Conservation (phyloP, 768 basidiomycete genomes). For the Kwoniella europaea region DNA sequence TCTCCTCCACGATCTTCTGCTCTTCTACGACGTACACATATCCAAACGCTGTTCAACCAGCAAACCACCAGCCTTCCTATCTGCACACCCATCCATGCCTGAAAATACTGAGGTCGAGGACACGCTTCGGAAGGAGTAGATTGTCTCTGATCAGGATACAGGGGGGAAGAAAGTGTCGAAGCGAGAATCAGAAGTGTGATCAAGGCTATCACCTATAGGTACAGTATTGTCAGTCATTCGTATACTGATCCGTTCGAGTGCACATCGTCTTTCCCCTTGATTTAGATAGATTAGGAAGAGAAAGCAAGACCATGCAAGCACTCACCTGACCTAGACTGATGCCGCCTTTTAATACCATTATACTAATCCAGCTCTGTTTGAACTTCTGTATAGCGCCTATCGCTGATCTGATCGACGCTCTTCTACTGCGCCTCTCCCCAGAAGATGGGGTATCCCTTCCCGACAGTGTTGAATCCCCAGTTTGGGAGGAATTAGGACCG, state of each 20-base stretch:
- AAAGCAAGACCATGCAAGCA: neutral
- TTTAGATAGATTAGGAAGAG: too few relatives aligned
- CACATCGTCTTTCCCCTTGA: too few relatives aligned
- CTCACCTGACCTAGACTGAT: slow-evolving; percentile 48
- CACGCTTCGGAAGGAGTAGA: slow-evolving; percentile 31
- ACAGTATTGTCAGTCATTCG: too few relatives aligned
- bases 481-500: too few relatives aligned
- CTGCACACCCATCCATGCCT: slow-evolving; percentile 48
- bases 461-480: too few relatives aligned
- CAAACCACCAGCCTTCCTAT: slow-evolving; percentile 38
- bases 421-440: neutral
- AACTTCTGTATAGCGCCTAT: slow-evolving; percentile 40
- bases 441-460: too few relatives aligned
- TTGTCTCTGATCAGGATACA: slow-evolving; percentile 31
- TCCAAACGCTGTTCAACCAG: slow-evolving; percentile 46
- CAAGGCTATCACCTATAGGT: slow-evolving; percentile 35
- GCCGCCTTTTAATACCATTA: slow-evolving; percentile 46
- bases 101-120: slow-evolving; percentile 37
- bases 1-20: neutral
- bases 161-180: slow-evolving; percentile 30
- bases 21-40: slow-evolving; percentile 25
- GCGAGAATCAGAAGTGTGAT: slow-evolving; percentile 41
- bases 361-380: slow-evolving; percentile 42
- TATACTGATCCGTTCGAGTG: too few relatives aligned
- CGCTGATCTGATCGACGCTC: slow-evolving; percentile 30